Percentiles rank a stretch among this genome's conserved stretches.
Evolutionary conservation across 352 stramenopile species (phyloP).

Genomic region (Hyphochytrium catenoides): DNA sequence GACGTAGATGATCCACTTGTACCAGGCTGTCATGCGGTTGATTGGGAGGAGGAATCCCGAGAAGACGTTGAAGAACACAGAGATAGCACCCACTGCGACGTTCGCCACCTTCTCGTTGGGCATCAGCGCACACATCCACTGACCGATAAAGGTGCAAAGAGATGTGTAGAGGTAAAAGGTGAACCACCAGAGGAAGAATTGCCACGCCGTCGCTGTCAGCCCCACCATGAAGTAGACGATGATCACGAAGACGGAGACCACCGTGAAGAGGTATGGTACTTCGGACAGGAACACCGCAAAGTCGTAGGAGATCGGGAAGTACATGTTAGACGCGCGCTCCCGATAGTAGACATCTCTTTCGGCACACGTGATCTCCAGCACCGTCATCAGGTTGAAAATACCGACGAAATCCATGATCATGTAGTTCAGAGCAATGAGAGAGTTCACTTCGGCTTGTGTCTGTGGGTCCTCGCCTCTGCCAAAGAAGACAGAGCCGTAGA

Average conservation of each 20-base stretch:
- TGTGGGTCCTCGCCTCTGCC: constrained; percentile 5
- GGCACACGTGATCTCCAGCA: constrained; percentile 8
- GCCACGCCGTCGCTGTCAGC: constrained; percentile 10
- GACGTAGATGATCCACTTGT: constrained; percentile 39
- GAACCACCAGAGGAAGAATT: constrained; percentile 23
- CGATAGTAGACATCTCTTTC: constrained; percentile 8
- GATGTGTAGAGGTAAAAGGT: constrained; percentile 33
- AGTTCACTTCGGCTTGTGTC: constrained; percentile 3
- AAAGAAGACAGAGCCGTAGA: constrained; percentile 9
- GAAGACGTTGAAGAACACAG: constrained; percentile 36
- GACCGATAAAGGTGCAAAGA: constrained; percentile 27
- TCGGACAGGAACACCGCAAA: constrained; percentile 31
- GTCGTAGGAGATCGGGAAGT: constrained; percentile 29
- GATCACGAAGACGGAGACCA: constrained; percentile 19
- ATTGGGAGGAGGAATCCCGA: constrained; percentile 22
- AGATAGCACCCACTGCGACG: constrained; percentile 32
- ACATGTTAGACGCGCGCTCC: constrained; percentile 26
- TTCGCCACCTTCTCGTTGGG: constrained; percentile 46
- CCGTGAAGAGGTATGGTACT: constrained; percentile 26
- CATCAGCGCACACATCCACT: constrained; percentile 41
- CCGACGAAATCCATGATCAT: constrained; percentile 9
- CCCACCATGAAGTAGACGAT: constrained; percentile 39
- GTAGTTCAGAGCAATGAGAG: constrained; percentile 5
- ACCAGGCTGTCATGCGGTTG: constrained; percentile 22
- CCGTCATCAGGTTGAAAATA: constrained; percentile 9